Base-by-base conservation (phyloP, 2,329 filamentous ascomycete genomes). In the Cladobotryum mycophilum region DNA sequence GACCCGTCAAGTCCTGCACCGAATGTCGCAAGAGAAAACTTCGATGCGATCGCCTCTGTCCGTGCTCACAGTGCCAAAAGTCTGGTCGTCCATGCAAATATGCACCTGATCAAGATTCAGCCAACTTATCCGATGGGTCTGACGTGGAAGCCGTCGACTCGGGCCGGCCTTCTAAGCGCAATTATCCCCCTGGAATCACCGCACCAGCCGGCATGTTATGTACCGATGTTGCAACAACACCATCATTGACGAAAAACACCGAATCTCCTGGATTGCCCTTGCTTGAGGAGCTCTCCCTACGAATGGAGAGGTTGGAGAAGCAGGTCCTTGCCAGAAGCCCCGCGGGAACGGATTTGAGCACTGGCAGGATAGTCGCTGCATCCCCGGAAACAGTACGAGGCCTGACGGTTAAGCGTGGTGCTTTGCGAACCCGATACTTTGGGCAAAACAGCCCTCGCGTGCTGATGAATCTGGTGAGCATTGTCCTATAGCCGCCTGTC, bases 51-150 rank as follows among this genome's bases (percentile, higher is more conserved):
- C 72, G 79, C 41, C 67, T 73, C n/a, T 68, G 71, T 41, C 77
- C 78, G 4, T 82, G 79, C 58, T 76, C 76, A 5, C 78, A 81
- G 60, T 82, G 79, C 60, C 75, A 78, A 46, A 80, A 78, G 61
- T 77, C 76, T n/a, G 73, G 71, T 55, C 75, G 78, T 35, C 59
- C 64, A 37, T 81, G 78, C 65, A 75, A 69, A 56, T 81, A 81
- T 56, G 68, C 75, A 20, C 69, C 75, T 17, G 74, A 77, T 50
- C 71, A 75, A 33, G 74, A 76, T 48, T 67, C 66, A 8, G 68
- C 68, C 34, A 73, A 71, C 56, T 60, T 73, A 12, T 79, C 76
- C 4, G 77, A 79, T 45, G 71, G 62, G n/a, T 77, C 74, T 18
- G 75, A 78, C 44, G 62, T 53, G 40, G 71, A 75, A 48, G 52